These are phyloP conservation scores for Stramenopiles sp. DNA, from an alignment of 352 stramenopile species.

Conservation along the genomic window DNA sequence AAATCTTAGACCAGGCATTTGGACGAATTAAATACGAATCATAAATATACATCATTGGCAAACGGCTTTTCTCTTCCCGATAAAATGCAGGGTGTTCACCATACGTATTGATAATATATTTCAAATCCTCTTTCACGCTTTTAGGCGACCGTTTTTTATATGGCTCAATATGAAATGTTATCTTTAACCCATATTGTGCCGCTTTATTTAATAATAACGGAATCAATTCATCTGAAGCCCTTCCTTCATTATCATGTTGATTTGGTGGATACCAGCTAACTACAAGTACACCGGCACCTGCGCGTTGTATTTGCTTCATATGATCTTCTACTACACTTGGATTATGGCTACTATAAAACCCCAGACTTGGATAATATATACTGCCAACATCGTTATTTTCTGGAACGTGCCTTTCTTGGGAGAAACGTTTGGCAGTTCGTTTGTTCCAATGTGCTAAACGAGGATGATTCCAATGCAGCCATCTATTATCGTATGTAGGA, in stretches of 20 bases:
- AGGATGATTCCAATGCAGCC: constrained; percentile 21
- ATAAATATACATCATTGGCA: constrained; percentile 21
- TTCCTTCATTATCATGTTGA: constrained; percentile 3
- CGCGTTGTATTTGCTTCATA: constrained; percentile 15
- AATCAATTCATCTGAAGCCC: constrained; percentile 13
- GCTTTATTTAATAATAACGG: constrained; percentile 9
- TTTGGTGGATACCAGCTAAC: constrained; percentile 17
- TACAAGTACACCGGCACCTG: constrained; percentile 16
- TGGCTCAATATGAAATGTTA: constrained; percentile 22
- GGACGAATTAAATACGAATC: constrained; percentile 20
- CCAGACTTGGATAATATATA: constrained; percentile 16
- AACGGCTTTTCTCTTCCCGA: not conserved
- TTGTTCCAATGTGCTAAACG: constrained; percentile 20
- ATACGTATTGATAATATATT: constrained; percentile 17
- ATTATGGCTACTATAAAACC: constrained; percentile 17
- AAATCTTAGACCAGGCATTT: constrained; percentile 13
- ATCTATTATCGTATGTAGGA: constrained; percentile 13
- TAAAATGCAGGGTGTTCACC: constrained; percentile 10
- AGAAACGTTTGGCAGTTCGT: constrained; percentile 10
- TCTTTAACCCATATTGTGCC: not conserved
- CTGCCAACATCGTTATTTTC: constrained; percentile 16
- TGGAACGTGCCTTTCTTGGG: constrained; percentile 14
- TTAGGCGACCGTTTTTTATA: constrained; percentile 11
- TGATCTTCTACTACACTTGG: constrained; percentile 17
- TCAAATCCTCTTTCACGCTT: constrained; percentile 15